Evolutionary conservation across 148 eudicot species (phyloP), one percentile per base, ranked within the genome.

Genomic region (Polygonum maritimum): DNA sequence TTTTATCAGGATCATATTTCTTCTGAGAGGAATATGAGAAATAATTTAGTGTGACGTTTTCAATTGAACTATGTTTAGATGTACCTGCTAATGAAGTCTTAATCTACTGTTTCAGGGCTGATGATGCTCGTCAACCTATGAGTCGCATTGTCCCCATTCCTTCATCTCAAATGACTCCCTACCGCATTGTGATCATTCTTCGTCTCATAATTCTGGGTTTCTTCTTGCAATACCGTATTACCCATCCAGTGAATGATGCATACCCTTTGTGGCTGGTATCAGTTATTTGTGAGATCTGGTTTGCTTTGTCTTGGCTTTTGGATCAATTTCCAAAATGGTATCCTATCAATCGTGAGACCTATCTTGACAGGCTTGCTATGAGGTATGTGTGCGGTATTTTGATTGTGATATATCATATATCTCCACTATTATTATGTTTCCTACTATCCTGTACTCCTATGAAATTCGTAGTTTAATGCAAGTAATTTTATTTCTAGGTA

Each of bases 251-350:
- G 81, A 82, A 83, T 40, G 93, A 92, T 87, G 98, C 98, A 31
- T 94, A 94, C 85, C 97, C 98, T 19, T 78, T 94, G 79, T 94
- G 98, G 98, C 89, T 94, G 75, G 85, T 85, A 76, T 94, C 98
- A 36, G 88, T 94, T 52, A 94, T 94, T 78, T 94, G 98, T 82
- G 98, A 94, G 89, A 83, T 94, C 79, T 94, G 98, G 98, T 94
- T 94, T 83, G 98, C 98, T 6, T 80, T 94, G 69, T 94, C 98
- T 35, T 94, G 98, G 98, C 95, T 94, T 78, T 84, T 94, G 79
- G 98, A 94, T 88, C 98, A 94, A 86, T 94, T 94, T 83, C 98
- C 98, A 65, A 94, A 94, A 77, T 94, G 98, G 98, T 85, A 83
- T 69, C 98, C 98, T 21, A 80, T 94, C 83, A 90, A 92, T 63